Base-by-base conservation (phyloP, 352 stramenopile genomes). In the Globisporangium parvum region DNA sequence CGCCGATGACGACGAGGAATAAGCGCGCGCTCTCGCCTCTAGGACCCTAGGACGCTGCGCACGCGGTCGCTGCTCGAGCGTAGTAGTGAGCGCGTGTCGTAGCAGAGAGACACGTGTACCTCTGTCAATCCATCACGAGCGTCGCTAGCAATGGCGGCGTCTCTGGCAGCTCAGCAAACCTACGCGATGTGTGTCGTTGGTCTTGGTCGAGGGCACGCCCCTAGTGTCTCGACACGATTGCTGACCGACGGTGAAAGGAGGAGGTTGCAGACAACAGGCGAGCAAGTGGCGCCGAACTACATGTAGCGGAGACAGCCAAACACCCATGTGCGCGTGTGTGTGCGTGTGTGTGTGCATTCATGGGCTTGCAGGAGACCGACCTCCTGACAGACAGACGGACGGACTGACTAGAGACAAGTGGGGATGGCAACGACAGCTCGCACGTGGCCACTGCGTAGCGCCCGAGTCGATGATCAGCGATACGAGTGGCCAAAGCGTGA, bases 1-100 rank as follows among this genome's bases (percentile, higher is more conserved):
- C 55, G 94, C 65, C 46, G 83, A 91, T 21, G 84, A 93, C 52
- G 84, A 93, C 64, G 80, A 95, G 53, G 85, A 95, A 85, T 95
- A 95, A 89, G 67, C 53, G 41, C 6, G 1, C 10, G 2, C 17
- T 44, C n/a, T 26, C 2, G n/a, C 5, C 5, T 24, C 31, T 37
- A 37, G 31, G 31, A 37, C 31, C 31, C 31, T 37, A 37, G 31
- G 31, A 37, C 31, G 6, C 31, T 37, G 31, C 31, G 31, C 31
- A 14, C 31, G 10, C 10, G 31, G 8, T 37, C 31, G 31, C 31
- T 31, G 26, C 26, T 14, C 37, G 5, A 10, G 1, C 4, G 6
- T 45, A 45, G 15, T 11, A 18, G 39, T 4, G 39, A 45, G 39
- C 14, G 39, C 14, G 39, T 21, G 39, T 6, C 15, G 14, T 9